phyloP scores from a whole-genome alignment of 2,329 filamentous ascomycete genomes.

The Bipolaris oryzae region DNA sequence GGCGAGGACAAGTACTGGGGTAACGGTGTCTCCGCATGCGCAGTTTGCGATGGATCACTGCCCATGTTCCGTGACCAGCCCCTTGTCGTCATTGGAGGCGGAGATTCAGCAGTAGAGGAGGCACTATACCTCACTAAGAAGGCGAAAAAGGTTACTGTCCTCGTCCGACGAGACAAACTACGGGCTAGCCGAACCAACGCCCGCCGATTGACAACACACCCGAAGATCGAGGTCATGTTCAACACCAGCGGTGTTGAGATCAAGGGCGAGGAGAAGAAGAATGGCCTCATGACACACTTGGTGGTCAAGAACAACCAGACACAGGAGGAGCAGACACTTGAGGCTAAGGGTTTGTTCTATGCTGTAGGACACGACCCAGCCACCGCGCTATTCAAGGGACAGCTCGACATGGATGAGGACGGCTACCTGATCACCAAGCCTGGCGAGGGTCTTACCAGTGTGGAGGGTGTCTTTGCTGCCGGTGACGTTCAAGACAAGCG shows the following conservation, averaged over 20 bases:
- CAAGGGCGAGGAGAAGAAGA: conserved; percentile 75
- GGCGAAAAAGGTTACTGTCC: conserved; percentile 89
- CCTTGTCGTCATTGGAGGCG: conserved; percentile 92
- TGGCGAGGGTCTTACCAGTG: conserved; percentile 84
- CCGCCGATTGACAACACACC: conserved; percentile 77
- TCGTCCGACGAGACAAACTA: conserved; percentile 86
- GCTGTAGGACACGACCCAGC: conserved; percentile 97
- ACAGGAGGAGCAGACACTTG: conserved; percentile 79
- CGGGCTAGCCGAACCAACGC: conserved; percentile 93
- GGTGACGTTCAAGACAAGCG: conserved; percentile 99
- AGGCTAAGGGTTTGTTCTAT: conserved; percentile 94
- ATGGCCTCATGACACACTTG: conserved; percentile 85
- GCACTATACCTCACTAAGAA: conserved; percentile 98
- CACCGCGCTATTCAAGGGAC: conserved; percentile 85
- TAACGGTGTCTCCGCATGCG: conserved; percentile 93
- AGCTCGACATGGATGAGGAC: conserved; percentile 85
- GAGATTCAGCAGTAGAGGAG: conserved; percentile 96
- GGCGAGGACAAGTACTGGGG: conserved; percentile 98
- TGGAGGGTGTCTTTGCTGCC: conserved; percentile 92
- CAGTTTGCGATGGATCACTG: conserved; percentile 94
- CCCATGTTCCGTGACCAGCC: conserved; percentile 98
- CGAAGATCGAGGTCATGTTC: conserved; percentile 90
- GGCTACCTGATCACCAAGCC: conserved; percentile 90
- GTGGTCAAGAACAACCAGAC: conserved; percentile 79
- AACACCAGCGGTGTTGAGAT: conserved; percentile 83